phyloP scores from a whole-genome alignment of 176 grass and related monocot species.

The Musa acuminata region DNA sequence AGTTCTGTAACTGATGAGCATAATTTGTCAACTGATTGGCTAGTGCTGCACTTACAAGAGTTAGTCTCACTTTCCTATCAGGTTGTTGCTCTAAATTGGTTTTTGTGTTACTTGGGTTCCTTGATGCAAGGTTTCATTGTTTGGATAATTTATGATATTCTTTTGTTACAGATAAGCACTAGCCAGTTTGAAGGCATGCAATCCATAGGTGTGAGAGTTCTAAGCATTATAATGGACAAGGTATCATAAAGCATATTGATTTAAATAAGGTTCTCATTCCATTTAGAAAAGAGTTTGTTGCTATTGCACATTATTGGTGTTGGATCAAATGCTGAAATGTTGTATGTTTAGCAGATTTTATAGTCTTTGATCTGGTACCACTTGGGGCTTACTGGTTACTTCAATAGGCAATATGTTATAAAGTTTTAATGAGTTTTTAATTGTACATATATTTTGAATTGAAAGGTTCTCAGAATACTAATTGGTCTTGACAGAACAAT shows the following conservation, averaged over 20 bases:
- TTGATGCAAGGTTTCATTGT: not conserved
- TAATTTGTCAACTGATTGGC: constrained; percentile 53
- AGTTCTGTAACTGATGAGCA: constrained; percentile 30
- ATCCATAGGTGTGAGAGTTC: constrained; percentile 68
- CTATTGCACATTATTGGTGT: not conserved
- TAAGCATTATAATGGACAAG: constrained; percentile 94
- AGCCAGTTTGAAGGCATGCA: constrained; percentile 97
- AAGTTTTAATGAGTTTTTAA: too few species aligned
- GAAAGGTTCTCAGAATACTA: too few species aligned
- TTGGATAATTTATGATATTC: constrained; percentile 11
- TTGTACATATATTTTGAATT: too few species aligned
- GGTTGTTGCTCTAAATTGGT: constrained; percentile 37
- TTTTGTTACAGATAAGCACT: constrained; percentile 73
- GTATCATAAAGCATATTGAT: constrained; percentile 28
- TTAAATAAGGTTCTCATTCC: not conserved
- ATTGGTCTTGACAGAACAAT: too few species aligned
- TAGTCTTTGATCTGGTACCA: too few species aligned
- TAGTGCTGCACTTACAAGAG: constrained; percentile 91
- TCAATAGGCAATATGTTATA: too few species aligned
- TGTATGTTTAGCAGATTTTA: too few species aligned
- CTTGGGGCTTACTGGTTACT: too few species aligned
- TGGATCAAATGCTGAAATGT: not conserved
- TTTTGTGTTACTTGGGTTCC: not conserved
- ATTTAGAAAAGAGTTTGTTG: not conserved
- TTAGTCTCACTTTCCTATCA: constrained; percentile 92